These are phyloP conservation scores for Clarireedia sp. DNA, from an alignment of 2,329 filamentous ascomycete genomes.

Conservation along the genomic window DNA sequence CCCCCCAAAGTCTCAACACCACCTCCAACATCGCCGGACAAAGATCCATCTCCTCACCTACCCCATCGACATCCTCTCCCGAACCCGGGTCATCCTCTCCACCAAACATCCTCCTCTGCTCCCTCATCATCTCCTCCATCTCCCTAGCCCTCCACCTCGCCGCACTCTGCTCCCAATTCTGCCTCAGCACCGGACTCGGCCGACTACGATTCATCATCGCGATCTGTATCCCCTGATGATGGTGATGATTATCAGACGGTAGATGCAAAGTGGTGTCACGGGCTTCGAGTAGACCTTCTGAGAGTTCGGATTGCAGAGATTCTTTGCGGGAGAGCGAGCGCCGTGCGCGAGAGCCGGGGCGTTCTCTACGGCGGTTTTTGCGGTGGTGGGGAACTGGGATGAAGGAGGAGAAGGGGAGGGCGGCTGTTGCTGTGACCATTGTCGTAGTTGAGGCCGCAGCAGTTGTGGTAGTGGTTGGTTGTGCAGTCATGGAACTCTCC, in stretches of 20 bases:
- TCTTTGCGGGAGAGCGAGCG: constrained; percentile 24
- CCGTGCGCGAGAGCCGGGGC: constrained; percentile 26
- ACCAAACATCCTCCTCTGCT: constrained; percentile 24
- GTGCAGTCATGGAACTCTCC: no score
- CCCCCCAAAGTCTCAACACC: constrained; percentile 24
- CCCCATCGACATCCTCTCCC: constrained; percentile 10
- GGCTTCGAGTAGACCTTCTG: constrained; percentile 24
- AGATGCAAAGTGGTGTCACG: constrained; percentile 20
- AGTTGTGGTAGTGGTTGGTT: not conserved
- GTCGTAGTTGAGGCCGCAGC: not conserved
- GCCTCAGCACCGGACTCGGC: constrained; percentile 26
- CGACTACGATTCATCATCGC: constrained; percentile 9
- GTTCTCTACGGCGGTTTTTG: constrained; percentile 26
- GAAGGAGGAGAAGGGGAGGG: not conserved
- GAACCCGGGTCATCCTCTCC: constrained; percentile 24
- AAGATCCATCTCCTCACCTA: constrained; percentile 28
- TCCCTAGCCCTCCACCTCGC: constrained; percentile 26
- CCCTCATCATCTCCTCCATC: constrained; percentile 1
- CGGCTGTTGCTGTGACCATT: not conserved
- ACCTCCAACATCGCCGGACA: constrained; percentile 27
- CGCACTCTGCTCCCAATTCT: constrained; percentile 28
- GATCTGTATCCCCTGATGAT: not conserved
- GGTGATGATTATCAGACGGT: constrained; percentile 16
- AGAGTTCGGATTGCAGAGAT: constrained; percentile 18
- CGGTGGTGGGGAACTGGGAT: constrained; percentile 16